phyloP scores from a whole-genome alignment of 768 basidiomycete genomes.

The Agrocybe praecox region DNA sequence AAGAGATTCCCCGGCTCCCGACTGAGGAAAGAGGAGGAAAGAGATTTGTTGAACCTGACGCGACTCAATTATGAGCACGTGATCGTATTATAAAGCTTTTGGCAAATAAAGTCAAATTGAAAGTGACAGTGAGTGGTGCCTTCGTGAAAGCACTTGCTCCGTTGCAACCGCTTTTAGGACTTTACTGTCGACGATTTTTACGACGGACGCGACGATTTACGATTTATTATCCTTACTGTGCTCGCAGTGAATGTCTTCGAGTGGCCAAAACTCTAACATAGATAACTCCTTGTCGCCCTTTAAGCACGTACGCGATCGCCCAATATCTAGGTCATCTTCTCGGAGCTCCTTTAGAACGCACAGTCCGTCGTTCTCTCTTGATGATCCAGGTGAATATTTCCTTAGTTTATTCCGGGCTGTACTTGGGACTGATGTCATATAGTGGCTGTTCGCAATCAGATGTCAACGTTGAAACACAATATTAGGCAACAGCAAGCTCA shows the following conservation, averaged over 20 bases:
- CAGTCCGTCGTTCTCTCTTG: conserved; percentile 58
- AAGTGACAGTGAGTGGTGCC: no score
- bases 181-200: neutral
- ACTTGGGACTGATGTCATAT: conserved; percentile 7
- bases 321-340: conserved; percentile 45
- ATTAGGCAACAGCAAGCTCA: conserved; percentile 87
- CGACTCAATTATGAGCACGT: conserved; percentile 15
- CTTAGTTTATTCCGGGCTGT: conserved; percentile 2
- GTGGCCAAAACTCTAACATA: conserved; percentile 9
- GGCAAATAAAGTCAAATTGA: neutral
- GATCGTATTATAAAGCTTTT: neutral
- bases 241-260: conserved; percentile 19
- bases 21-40: neutral
- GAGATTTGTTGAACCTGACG: neutral
- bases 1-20: neutral
- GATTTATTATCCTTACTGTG: neutral
- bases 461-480: conserved; percentile 80
- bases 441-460: conserved; percentile 80
- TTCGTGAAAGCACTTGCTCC: neutral
- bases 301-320: conserved; percentile 34
- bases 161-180: neutral
- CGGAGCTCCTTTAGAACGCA: conserved; percentile 46
- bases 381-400: conserved; percentile 63
- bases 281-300: conserved; percentile 28
- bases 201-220: neutral